A percentile compares a stretch with the other conserved stretches of the same genome.
These are phyloP conservation scores for Thalassiosira livingstoniorum DNA, from an alignment of 352 stramenopile genomes.

Conservation along the genomic window DNA sequence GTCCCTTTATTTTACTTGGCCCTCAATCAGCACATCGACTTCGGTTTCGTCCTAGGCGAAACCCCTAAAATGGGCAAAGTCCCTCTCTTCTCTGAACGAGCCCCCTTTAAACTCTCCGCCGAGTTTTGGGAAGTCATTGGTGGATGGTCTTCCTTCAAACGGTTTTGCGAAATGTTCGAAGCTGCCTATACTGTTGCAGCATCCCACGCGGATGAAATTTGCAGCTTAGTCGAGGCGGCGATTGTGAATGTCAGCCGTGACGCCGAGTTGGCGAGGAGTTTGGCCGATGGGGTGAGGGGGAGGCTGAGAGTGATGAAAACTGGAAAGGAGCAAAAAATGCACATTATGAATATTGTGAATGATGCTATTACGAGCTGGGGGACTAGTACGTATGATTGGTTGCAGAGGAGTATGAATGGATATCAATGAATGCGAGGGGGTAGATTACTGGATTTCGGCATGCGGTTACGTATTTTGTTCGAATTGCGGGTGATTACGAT, in stretches of 20 bases:
- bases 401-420: conserved; percentile 87
- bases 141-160: conserved; percentile 78
- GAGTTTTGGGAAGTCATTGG: conserved; percentile 94
- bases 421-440: conserved; percentile 71
- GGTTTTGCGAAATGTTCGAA: conserved; percentile 87
- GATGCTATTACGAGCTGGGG: conserved; percentile 81
- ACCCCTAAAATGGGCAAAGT: conserved; percentile 90
- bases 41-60: conserved; percentile 95
- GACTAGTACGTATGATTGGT: conserved; percentile 86
- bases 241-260: conserved; percentile 80
- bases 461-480: too few relatives aligned
- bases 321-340: conserved; percentile 77
- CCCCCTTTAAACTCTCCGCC: conserved; percentile 95
- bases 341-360: conserved; percentile 85
- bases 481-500: too few relatives aligned
- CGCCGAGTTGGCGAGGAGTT: conserved; percentile 58
- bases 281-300: conserved; percentile 73
- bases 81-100: conserved; percentile 92
- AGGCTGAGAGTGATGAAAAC: conserved; percentile 78
- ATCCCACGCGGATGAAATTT: conserved; percentile 80
- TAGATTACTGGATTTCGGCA: too few relatives aligned
- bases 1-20: not conserved
- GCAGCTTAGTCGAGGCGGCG: conserved; percentile 75
- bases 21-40: conserved; percentile 94
- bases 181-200: conserved; percentile 77